phyloP scores from a whole-genome alignment of 129 eudicot genomes.

The Pittosporum tobira region DNA sequence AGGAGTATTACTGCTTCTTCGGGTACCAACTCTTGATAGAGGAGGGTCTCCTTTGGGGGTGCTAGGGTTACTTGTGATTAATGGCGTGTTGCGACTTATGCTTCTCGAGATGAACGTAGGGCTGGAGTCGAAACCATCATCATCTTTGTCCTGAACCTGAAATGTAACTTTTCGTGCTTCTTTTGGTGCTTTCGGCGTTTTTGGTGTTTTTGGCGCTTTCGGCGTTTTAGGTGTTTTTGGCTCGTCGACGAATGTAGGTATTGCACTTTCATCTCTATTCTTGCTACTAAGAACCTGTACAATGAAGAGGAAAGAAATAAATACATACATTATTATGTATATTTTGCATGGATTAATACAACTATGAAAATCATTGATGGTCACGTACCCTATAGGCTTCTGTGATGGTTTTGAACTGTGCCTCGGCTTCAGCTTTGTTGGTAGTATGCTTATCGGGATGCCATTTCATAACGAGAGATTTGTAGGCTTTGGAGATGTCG shows the following conservation, averaged over 20 bases:
- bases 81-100: background rate
- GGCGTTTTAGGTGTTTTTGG: slow-evolving; percentile 22
- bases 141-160: background rate
- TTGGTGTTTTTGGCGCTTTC: slow-evolving; percentile 23
- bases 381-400: slow-evolving; percentile 42
- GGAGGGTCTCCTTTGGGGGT: background rate
- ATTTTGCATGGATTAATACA: background rate
- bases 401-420: slow-evolving; percentile 28
- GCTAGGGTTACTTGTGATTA: background rate
- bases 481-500: slow-evolving; percentile 51
- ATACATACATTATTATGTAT: background rate
- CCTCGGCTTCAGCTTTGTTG: slow-evolving; percentile 34
- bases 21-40: slow-evolving; percentile 11
- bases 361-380: background rate
- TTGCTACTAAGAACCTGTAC: slow-evolving; percentile 35
- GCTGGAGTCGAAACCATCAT: background rate
- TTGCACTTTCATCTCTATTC: slow-evolving; percentile 34
- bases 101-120: background rate
- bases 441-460: slow-evolving; percentile 38
- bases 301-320: background rate
- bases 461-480: slow-evolving; percentile 48
- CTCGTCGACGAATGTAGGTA: background rate
- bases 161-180: background rate
- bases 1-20: slow-evolving; percentile 26
- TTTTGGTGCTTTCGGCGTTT: too few species aligned